Conservation (phyloP, 2,329 filamentous ascomycete species). For the Hypoxylon sp. region DNA sequence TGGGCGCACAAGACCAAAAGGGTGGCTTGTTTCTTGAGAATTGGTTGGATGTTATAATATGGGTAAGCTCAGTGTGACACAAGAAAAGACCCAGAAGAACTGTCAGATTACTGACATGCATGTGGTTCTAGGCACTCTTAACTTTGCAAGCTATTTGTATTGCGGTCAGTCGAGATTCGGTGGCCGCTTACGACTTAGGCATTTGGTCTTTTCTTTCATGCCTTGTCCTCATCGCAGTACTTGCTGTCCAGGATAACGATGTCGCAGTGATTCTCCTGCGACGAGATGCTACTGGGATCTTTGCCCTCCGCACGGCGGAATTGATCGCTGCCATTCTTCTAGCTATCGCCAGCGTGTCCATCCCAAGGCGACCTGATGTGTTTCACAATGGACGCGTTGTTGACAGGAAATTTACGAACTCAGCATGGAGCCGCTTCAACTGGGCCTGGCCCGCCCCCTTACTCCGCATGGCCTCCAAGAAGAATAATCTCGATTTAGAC, state of each 20-base stretch:
- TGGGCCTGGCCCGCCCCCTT: slow-evolving; percentile 70
- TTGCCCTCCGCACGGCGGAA: slow-evolving; percentile 59
- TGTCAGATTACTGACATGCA: slow-evolving; percentile 28
- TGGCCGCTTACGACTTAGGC: slow-evolving; percentile 63
- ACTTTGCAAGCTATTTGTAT: slow-evolving; percentile 61
- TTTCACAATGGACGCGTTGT: slow-evolving; percentile 67
- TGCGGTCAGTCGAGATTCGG: slow-evolving; percentile 58
- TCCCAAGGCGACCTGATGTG: slow-evolving; percentile 74
- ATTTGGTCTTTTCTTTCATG: slow-evolving; percentile 60
- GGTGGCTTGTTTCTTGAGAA: slow-evolving; percentile 59
- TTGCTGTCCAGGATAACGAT: slow-evolving; percentile 56
- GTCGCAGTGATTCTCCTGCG: slow-evolving; percentile 49
- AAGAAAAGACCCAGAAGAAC: slow-evolving; percentile 4
- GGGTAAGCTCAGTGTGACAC: slow-evolving; percentile 60
- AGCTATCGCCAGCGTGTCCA: slow-evolving; percentile 57
- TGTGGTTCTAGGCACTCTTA: slow-evolving; percentile 56
- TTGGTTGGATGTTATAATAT: slow-evolving; percentile 68
- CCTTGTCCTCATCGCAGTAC: slow-evolving; percentile 53
- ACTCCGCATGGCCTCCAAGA: slow-evolving; percentile 62
- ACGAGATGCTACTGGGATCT: slow-evolving; percentile 45
- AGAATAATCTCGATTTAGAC: slow-evolving; percentile 66
- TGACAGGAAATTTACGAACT: slow-evolving; percentile 69
- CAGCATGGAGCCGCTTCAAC: slow-evolving; percentile 68
- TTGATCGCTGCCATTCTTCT: slow-evolving; percentile 56
- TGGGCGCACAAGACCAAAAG: slow-evolving; percentile 42